A percentile compares a stretch with the other conserved stretches of the same genome.
Evolutionary conservation across 768 basidiomycete species (phyloP).

Genomic region (Leccinum truebloodii): DNA sequence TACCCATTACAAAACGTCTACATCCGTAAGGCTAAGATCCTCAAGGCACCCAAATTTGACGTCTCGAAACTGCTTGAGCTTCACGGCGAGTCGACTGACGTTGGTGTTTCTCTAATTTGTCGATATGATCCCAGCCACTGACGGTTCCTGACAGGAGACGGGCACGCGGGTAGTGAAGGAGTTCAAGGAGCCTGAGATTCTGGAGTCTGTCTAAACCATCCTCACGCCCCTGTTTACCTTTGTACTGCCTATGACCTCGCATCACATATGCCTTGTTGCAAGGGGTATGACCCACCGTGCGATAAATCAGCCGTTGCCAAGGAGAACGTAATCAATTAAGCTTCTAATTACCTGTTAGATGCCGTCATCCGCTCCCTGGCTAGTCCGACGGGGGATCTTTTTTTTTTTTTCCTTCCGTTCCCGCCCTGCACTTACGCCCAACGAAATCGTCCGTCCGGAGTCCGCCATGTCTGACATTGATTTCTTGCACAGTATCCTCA

Average conservation of each 20-base stretch:
- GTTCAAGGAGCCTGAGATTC: constrained; percentile 97
- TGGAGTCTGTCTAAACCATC: constrained; percentile 79
- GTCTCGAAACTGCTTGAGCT: constrained; percentile 94
- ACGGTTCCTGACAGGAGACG: constrained; percentile 64
- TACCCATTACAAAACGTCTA: constrained; percentile 99
- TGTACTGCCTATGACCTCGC: constrained; percentile 39
- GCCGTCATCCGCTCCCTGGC: not conserved
- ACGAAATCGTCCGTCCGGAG: not conserved
- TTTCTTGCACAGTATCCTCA: constrained; percentile 62
- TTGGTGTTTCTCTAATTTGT: constrained; percentile 40
- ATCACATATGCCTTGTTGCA: constrained; percentile 33
- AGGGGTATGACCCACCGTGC: constrained; percentile 22
- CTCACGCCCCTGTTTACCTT: constrained; percentile 35
- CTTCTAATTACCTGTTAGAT: constrained; percentile 3
- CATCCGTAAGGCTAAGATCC: constrained; percentile 98
- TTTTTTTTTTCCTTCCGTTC: constrained; percentile 7
- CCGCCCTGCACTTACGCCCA: constrained; percentile 1
- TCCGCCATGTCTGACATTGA: constrained; percentile 74
- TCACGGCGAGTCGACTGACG: constrained; percentile 93
- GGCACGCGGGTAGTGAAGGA: constrained; percentile 93
- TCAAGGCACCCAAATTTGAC: constrained; percentile 97
- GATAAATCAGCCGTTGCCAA: constrained; percentile 1
- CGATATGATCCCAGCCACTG: constrained; percentile 3
- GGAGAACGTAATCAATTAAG: constrained; percentile 1
- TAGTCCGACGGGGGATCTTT: not conserved